Evolutionary conservation across 306 rosid genomes (phyloP).

Genomic region (Gastrolobium bilobum): DNA sequence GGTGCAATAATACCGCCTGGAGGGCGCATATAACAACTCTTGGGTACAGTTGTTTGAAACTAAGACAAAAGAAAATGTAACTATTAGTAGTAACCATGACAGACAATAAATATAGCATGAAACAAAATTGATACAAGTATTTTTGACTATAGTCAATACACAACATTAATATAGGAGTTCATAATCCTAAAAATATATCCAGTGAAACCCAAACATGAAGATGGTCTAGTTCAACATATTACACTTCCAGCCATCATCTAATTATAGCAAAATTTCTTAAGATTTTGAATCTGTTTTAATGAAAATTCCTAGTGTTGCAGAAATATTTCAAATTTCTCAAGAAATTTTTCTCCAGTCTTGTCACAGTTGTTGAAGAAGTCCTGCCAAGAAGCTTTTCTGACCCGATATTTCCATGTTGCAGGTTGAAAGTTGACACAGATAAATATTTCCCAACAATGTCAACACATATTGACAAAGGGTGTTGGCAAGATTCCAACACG

Average conservation of each 20-base stretch:
- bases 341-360: conserved; percentile 27
- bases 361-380: conserved; percentile 30
- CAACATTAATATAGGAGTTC: neutral
- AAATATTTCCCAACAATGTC: conserved; percentile 32
- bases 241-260: conserved; percentile 7
- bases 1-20: conserved; percentile 91
- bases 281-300: conserved; percentile 19
- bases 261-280: neutral
- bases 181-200: neutral
- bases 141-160: neutral
- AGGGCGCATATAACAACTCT: conserved; percentile 97
- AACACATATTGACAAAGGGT: conserved; percentile 16
- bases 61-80: conserved; percentile 46
- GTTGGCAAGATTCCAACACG: conserved; percentile 17
- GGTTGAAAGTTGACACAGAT: conserved; percentile 21
- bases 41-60: conserved; percentile 98
- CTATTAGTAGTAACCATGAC: conserved; percentile 9
- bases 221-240: conserved; percentile 1
- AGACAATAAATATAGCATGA: conserved; percentile 12
- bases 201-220: conserved; percentile 27
- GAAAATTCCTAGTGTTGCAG: neutral
- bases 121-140: neutral
- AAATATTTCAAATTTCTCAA: neutral
- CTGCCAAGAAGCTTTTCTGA: neutral
- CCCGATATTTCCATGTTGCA: neutral